These are phyloP conservation scores for Candida anglica DNA, from an alignment of 805 yeast species.

Conservation along the genomic window DNA sequence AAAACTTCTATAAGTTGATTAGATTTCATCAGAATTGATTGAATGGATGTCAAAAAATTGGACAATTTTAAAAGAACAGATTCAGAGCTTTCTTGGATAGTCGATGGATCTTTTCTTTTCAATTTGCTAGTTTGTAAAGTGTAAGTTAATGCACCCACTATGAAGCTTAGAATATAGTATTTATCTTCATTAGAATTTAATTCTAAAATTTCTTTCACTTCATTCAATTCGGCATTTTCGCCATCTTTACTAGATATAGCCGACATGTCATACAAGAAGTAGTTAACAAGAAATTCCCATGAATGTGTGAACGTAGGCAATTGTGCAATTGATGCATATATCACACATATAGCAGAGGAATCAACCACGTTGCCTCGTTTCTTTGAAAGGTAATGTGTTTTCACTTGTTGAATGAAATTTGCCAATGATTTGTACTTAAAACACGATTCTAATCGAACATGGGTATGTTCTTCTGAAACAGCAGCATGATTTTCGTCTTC, in stretches of 20 bases:
- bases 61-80: conserved; percentile 17
- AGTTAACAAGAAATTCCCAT: conserved; percentile 39
- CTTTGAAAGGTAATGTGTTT: not conserved
- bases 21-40: conserved; percentile 17
- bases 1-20: conserved; percentile 7
- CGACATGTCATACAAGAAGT: conserved; percentile 42
- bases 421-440: not conserved
- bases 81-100: conserved; percentile 10
- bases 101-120: too few relatives aligned
- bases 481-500: not conserved
- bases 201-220: conserved; percentile 26
- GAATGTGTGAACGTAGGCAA: conserved; percentile 25
- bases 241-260: conserved; percentile 17
- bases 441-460: not conserved
- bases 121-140: too few relatives aligned
- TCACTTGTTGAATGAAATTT: not conserved
- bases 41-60: conserved; percentile 18
- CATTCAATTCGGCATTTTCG: conserved; percentile 17
- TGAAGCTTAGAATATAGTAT: conserved; percentile 27
- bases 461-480: not conserved
- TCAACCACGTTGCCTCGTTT: too few relatives aligned
- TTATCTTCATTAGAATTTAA: conserved; percentile 18
- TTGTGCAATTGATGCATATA: conserved; percentile 30
- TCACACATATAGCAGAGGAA: conserved; percentile 15
- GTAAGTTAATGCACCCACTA: conserved; percentile 37